Conservation (phyloP, 163 green algal species). For the Scenedesmus sp. region DNA sequence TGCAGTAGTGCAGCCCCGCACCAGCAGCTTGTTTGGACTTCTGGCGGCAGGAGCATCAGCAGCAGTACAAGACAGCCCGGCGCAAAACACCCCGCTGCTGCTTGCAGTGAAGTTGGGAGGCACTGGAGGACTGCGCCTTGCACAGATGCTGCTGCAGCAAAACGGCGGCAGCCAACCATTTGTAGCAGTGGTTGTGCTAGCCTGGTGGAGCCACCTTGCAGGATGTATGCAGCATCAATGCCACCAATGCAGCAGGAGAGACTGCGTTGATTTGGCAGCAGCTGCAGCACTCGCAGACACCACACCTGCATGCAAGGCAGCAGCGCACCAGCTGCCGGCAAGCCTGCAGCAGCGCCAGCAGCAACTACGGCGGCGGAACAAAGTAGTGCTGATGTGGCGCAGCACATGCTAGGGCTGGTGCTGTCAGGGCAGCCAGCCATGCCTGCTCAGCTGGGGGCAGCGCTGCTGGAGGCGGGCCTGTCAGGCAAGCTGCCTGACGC, state of each 20-base stretch:
- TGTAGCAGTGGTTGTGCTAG: not conserved
- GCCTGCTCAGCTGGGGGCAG: not conserved
- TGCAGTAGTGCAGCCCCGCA: not conserved
- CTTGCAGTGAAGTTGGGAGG: constrained; percentile 2
- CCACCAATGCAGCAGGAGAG: not conserved
- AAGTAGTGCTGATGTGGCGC: not conserved
- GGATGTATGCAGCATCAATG: constrained; percentile 24
- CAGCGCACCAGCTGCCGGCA: not conserved
- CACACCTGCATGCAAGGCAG: not conserved
- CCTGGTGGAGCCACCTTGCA: not conserved
- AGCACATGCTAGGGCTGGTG: not conserved
- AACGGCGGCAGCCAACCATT: not conserved
- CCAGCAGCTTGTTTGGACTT: constrained; percentile 19
- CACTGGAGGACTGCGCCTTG: not conserved
- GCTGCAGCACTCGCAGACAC: not conserved
- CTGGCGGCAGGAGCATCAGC: constrained; percentile 35
- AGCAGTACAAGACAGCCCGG: not conserved
- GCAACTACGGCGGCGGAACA: not conserved
- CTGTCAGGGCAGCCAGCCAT: not conserved
- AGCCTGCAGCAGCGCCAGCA: not conserved
- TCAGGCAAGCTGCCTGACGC: constrained; percentile 11
- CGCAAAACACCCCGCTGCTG: constrained; percentile 25
- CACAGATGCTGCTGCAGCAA: not conserved
- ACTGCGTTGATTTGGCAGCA: constrained; percentile 24
- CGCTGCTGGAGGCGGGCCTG: constrained; percentile 7